These are phyloP conservation scores for Aureobasidium namibiae DNA, from an alignment of 2,329 filamentous ascomycete genomes.

Conservation along the genomic window DNA sequence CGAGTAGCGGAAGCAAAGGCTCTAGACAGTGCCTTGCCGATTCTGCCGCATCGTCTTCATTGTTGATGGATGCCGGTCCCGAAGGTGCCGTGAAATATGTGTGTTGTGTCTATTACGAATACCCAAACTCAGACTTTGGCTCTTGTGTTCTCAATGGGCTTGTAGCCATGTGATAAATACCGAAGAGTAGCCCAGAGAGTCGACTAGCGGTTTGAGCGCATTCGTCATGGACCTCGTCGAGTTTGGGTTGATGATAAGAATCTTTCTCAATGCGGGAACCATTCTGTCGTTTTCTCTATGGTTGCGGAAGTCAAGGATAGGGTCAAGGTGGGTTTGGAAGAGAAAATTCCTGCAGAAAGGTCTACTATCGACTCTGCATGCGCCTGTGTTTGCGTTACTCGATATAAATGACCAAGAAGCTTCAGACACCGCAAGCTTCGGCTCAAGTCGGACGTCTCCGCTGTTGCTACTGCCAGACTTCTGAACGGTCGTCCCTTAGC, in stretches of 20 bases:
- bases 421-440: neutral
- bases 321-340: neutral
- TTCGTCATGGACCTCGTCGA: constrained; percentile 65
- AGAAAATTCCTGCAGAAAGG: neutral
- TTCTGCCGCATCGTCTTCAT: constrained; percentile 56
- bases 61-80: constrained; percentile 70
- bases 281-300: neutral
- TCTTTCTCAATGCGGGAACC: constrained; percentile 21
- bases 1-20: constrained; percentile 40
- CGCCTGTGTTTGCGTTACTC: constrained; percentile 10
- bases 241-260: constrained; percentile 74
- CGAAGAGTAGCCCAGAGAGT: constrained; percentile 35
- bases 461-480: neutral
- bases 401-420: constrained; percentile 10
- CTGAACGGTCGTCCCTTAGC: neutral
- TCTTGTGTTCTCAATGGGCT: constrained; percentile 23
- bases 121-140: constrained; percentile 27
- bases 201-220: constrained; percentile 47
- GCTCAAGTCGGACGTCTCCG: constrained; percentile 4
- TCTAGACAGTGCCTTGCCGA: constrained; percentile 57
- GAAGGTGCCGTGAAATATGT: constrained; percentile 58
- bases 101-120: constrained; percentile 36
- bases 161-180: constrained; percentile 25
- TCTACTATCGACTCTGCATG: neutral
- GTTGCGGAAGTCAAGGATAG: neutral